Evolutionary conservation across 208 protist genomes (phyloP).

Genomic region (Wallacemonas sp.): DNA sequence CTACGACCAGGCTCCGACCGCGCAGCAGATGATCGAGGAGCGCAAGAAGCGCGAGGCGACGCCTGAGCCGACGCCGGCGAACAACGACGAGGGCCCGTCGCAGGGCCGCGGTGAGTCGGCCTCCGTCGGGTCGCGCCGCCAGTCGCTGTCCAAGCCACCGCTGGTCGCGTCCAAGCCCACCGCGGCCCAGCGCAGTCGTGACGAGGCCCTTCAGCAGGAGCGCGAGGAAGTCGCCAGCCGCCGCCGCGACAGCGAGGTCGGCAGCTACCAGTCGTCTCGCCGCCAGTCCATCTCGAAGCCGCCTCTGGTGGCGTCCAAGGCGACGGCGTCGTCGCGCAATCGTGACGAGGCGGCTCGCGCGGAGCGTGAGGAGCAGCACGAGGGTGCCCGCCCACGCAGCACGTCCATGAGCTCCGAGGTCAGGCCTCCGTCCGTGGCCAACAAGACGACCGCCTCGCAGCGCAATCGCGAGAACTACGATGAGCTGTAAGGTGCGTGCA

Average conservation of each 20-base stretch:
- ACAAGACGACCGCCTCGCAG: constrained; percentile 29
- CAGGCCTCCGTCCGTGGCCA: constrained; percentile 20
- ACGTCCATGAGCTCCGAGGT: constrained; percentile 29
- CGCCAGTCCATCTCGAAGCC: too few relatives aligned
- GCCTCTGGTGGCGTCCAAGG: too few relatives aligned
- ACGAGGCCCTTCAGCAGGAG: constrained; percentile 33
- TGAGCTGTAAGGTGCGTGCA: too few relatives aligned
- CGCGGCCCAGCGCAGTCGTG: constrained; percentile 43
- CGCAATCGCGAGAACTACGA: constrained; percentile 30
- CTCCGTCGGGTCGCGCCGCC: constrained; percentile 25
- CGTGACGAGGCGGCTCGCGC: too few relatives aligned
- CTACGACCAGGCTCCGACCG: constrained; percentile 50
- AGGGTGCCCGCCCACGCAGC: constrained; percentile 17
- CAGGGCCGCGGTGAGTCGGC: constrained; percentile 24
- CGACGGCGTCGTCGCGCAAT: too few relatives aligned
- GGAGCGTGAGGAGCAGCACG: constrained; percentile 27
- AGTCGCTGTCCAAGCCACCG: constrained; percentile 45
- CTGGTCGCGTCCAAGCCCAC: constrained; percentile 56
- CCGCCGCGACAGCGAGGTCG: too few relatives aligned
- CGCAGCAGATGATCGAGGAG: constrained; percentile 60
- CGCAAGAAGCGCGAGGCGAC: constrained; percentile 39
- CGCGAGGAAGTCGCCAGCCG: too few relatives aligned
- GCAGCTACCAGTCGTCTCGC: too few relatives aligned
- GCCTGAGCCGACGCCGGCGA: constrained; percentile 24
- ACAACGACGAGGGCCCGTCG: constrained; percentile 26